A percentile compares a stretch with the other conserved stretches of the same genome.
phyloP scores from a whole-genome alignment of 306 rosid genomes.

The Quercus dentata region DNA sequence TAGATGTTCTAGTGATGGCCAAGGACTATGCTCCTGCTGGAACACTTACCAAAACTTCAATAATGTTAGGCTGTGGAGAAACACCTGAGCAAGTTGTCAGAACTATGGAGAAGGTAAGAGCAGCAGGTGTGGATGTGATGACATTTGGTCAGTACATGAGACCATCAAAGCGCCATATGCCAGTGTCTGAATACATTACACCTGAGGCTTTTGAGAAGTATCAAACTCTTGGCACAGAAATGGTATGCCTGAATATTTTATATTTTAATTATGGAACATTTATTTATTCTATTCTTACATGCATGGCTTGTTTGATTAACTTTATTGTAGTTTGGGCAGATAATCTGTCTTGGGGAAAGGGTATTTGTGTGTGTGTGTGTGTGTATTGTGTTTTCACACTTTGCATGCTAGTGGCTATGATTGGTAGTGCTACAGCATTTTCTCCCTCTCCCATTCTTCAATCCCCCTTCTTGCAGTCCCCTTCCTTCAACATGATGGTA shows the following conservation, averaged over 20 bases:
- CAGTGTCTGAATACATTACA: conserved; percentile 87
- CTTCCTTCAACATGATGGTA: background rate
- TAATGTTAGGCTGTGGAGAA: conserved; percentile 99
- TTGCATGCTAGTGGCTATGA: background rate
- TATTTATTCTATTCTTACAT: background rate
- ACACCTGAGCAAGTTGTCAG: conserved; percentile 90
- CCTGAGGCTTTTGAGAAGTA: conserved; percentile 93
- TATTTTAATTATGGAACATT: background rate
- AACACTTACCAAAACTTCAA: conserved; percentile 91
- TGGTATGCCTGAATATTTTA: conserved; percentile 38
- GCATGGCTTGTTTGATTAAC: background rate
- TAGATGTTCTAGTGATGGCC: conserved; percentile 91
- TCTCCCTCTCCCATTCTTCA: background rate
- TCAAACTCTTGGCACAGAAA: conserved; percentile 82
- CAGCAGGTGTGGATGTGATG: conserved; percentile 98
- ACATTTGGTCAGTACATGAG: conserved; percentile 99
- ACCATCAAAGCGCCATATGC: conserved; percentile 99
- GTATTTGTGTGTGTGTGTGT: background rate
- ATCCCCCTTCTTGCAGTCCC: background rate
- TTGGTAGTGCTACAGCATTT: background rate
- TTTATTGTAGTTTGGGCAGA: background rate
- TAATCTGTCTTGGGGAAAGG: background rate
- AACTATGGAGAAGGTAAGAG: conserved; percentile 98
- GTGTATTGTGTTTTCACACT: background rate
- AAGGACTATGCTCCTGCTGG: conserved; percentile 82